Evolutionary conservation across 805 yeast species (phyloP).

Genomic region (Wickerhamiella kurtzmanii): DNA sequence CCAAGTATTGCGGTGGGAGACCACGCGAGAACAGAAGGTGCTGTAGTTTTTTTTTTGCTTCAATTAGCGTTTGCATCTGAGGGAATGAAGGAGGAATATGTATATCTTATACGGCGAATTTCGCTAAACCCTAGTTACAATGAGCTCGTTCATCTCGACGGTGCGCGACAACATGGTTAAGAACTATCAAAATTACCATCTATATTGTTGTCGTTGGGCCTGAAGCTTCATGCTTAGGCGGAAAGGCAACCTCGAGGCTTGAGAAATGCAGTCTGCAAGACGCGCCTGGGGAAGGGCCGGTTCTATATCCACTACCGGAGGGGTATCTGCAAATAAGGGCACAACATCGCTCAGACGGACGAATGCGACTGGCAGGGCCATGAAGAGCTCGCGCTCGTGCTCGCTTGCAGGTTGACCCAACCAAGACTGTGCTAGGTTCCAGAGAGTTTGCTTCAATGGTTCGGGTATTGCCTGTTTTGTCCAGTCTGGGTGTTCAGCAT

Average conservation of each 20-base stretch:
- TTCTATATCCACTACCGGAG: background rate
- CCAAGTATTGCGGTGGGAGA: background rate
- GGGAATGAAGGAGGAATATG: too few relatives aligned
- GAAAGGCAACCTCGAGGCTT: background rate
- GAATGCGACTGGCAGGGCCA: constrained; percentile 22
- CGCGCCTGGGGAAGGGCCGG: background rate
- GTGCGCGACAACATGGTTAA: too few relatives aligned
- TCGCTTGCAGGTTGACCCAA: constrained; percentile 20
- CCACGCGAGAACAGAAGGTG: background rate
- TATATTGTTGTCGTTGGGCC: background rate
- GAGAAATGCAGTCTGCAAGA: background rate
- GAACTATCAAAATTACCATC: too few relatives aligned
- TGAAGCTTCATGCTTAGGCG: background rate
- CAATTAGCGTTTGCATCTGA: background rate
- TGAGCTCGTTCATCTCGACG: too few relatives aligned
- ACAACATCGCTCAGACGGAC: constrained; percentile 19
- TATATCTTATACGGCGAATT: too few relatives aligned
- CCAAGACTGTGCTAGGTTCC: constrained; percentile 24
- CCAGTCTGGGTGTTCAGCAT: constrained; percentile 20
- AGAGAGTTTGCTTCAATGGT: constrained; percentile 21
- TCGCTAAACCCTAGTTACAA: too few relatives aligned
- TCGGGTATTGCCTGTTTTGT: constrained; percentile 12
- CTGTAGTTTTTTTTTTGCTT: background rate
- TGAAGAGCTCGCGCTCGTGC: constrained; percentile 21
- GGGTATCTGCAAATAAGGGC: background rate